Evolutionary conservation across 2,329 filamentous ascomycete genomes (phyloP).

Genomic region (Colletotrichum tabaci): DNA sequence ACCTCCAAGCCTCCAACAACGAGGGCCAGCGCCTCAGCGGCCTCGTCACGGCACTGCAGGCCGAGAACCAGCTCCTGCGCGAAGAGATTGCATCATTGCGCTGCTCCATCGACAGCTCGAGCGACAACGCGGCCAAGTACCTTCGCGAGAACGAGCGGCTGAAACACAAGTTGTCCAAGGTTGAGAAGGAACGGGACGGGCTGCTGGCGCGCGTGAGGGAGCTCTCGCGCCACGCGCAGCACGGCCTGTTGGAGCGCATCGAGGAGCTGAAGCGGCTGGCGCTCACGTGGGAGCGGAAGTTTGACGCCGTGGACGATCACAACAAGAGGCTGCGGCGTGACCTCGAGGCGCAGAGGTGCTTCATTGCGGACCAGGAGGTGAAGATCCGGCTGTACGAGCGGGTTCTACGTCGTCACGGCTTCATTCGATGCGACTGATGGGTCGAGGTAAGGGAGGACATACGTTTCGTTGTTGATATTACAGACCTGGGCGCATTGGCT

Average conservation of each 20-base stretch:
- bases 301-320: constrained; percentile 43
- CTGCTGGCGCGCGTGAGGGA: constrained; percentile 53
- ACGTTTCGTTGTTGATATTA: constrained; percentile 16
- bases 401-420: constrained; percentile 45
- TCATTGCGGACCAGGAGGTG: constrained; percentile 40
- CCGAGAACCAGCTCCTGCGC: constrained; percentile 53
- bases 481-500: not conserved
- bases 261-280: constrained; percentile 52
- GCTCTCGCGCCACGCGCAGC: constrained; percentile 51
- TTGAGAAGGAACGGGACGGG: constrained; percentile 56
- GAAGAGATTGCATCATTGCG: constrained; percentile 59
- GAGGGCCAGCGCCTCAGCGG: constrained; percentile 54
- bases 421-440: constrained; percentile 27
- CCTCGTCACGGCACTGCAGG: constrained; percentile 55
- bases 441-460: not conserved
- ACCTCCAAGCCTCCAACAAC: constrained; percentile 53
- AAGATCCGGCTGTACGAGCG: constrained; percentile 45
- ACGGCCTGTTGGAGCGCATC: constrained; percentile 49
- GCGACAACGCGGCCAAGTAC: constrained; percentile 50
- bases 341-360: constrained; percentile 30
- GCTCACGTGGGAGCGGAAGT: constrained; percentile 52
- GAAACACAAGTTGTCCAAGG: constrained; percentile 51
- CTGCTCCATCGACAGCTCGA: constrained; percentile 52
- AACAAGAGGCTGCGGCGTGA: constrained; percentile 39
- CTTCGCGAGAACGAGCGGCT: constrained; percentile 53